Evolutionary conservation across 1,284 basidiomycete species (phyloP), one percentile per base, ranked within the genome.

Genomic region (Heterobasidion occidentale): DNA sequence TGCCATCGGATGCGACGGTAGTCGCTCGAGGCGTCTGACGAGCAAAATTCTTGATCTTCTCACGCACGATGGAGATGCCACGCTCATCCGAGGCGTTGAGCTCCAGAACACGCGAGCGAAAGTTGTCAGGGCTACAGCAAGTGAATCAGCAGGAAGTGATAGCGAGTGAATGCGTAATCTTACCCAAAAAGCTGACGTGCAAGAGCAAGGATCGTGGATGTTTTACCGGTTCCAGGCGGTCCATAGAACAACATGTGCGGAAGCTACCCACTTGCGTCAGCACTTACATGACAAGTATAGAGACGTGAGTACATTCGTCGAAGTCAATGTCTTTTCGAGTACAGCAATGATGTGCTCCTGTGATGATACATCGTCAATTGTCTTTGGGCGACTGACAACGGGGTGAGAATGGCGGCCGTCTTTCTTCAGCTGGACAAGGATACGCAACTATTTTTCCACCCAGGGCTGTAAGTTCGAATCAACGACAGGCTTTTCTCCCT

Each of bases 241-340:
- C 97, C 97, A 64, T 99, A 99, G 77, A 99, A 99, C 53, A 99
- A 78, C 96, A 99, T 99, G 68, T 99, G 97, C 1, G 97, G 96
- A 50, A 99, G 80, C 96, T 99, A 68, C 42, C 9, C 42, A 44
- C 38, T 42, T n/a, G n/a, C 14, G 20, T 55, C 3, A 34, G 55
- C 47, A 50, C 38, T 55, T 19, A n/a, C 17, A 19, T 45, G 11
- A 62, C 9, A n/a, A 36, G 35, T 9, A 48, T 48, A n/a, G 49
- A 48, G 51, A 15, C 55, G 51, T 34, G 59, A 80, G 52, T 66
- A 97, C 95, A 74, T 99, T 99, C 45, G 92, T 90, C 17, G 92
- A 95, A 2, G 86, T 86, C 51, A 99, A 76, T 0, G 95, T 92
- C 74, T 98, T 98, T 58, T 82, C 81, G 36, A 99, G 78, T 0